Conservation (phyloP, 495 filamentous ascomycete genomes). For the Aspergillus baeticus region DNA sequence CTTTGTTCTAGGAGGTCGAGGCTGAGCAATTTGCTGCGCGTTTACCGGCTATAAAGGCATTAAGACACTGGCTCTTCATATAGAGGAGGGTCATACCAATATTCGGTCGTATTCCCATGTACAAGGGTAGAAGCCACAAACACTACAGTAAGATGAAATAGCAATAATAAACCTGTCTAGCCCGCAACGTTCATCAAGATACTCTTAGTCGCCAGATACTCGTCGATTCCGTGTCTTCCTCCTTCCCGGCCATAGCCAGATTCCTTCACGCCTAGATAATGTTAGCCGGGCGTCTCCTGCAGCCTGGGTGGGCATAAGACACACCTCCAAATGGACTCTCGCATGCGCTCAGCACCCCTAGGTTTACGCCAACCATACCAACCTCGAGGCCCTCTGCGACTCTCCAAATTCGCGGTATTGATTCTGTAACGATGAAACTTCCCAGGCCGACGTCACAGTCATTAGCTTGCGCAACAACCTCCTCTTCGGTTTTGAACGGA, state of each 20-base stretch:
- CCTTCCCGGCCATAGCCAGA: slow-evolving; percentile 10
- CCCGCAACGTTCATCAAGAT: background rate
- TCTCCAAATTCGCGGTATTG: slow-evolving; percentile 43
- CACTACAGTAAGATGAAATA: too few relatives aligned
- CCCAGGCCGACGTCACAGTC: slow-evolving; percentile 48
- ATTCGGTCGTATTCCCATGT: too few relatives aligned
- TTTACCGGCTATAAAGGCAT: too few relatives aligned
- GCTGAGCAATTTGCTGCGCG: too few relatives aligned
- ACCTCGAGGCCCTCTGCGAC: slow-evolving; percentile 50
- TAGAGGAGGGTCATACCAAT: too few relatives aligned
- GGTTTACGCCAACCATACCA: slow-evolving; percentile 55
- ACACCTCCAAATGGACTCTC: slow-evolving; percentile 29
- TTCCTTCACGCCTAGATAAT: slow-evolving; percentile 1
- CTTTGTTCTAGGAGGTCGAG: too few relatives aligned
- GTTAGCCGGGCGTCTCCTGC: too few relatives aligned
- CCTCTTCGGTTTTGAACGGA: slow-evolving; percentile 49
- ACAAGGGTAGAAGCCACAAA: too few relatives aligned
- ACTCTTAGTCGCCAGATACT: slow-evolving; percentile 10
- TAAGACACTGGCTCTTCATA: too few relatives aligned
- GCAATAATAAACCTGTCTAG: too few relatives aligned
- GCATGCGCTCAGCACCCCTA: slow-evolving; percentile 6
- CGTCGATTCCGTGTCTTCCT: slow-evolving; percentile 6
- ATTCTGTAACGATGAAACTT: slow-evolving; percentile 48
- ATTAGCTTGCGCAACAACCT: slow-evolving; percentile 51
- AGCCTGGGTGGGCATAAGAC: too few relatives aligned